Conservation (phyloP, 1,284 basidiomycete genomes). For the Apiotrichum porosum region DNA sequence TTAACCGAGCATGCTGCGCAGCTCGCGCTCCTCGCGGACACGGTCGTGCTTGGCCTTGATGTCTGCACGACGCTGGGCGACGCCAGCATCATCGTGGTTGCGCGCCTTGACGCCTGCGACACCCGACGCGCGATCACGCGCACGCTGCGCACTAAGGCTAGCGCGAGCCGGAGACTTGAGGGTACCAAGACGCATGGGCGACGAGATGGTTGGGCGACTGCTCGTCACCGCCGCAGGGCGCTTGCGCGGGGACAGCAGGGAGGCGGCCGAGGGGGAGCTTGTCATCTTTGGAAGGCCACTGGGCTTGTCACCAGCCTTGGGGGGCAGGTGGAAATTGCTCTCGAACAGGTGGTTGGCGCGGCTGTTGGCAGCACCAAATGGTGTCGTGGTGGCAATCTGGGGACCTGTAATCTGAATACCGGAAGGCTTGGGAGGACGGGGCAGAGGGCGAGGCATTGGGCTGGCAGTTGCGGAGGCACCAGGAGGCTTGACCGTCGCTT, state of each 20-base stretch:
- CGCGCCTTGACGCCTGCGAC: constrained; percentile 4
- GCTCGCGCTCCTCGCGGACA: constrained; percentile 32
- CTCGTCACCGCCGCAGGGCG: not conserved
- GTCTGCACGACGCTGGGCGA: constrained; percentile 28
- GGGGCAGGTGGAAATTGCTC: constrained; percentile 15
- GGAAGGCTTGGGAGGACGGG: constrained; percentile 3
- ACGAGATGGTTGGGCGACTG: not conserved
- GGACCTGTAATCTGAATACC: constrained; percentile 8
- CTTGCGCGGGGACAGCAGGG: not conserved
- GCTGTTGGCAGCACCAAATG: constrained; percentile 32
- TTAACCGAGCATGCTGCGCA: constrained; percentile 37
- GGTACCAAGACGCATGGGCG: not conserved
- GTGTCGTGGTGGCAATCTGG: constrained; percentile 8
- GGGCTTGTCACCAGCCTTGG: not conserved
- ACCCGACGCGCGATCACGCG: constrained; percentile 6
- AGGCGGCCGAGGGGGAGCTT: not conserved
- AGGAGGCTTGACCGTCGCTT: constrained; percentile 40
- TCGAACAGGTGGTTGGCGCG: constrained; percentile 24
- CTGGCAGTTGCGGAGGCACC: not conserved
- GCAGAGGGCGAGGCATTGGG: constrained; percentile 12
- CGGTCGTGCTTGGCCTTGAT: constrained; percentile 35
- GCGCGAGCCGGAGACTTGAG: constrained; percentile 6
- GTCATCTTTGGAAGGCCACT: not conserved
- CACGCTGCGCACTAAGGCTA: not conserved
- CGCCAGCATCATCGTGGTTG: constrained; percentile 22